These are phyloP conservation scores for Arachnomyces sp. DNA, from an alignment of 2,329 filamentous ascomycete genomes.

Conservation along the genomic window DNA sequence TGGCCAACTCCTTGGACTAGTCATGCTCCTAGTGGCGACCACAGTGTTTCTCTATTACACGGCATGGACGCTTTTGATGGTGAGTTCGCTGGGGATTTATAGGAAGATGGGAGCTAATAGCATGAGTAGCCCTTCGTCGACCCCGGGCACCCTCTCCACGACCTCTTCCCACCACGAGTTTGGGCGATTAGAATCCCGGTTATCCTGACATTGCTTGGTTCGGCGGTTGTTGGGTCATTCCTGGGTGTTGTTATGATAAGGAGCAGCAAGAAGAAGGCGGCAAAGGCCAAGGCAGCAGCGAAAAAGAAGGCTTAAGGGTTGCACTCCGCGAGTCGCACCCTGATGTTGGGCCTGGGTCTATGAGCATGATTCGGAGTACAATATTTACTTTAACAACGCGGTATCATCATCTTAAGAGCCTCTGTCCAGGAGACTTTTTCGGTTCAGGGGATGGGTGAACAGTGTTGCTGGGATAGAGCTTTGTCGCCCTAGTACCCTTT, in stretches of 20 bases:
- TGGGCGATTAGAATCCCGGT: constrained; percentile 99
- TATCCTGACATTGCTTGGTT: constrained; percentile 85
- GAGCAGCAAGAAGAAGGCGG: constrained; percentile 95
- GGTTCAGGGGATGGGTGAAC: no score
- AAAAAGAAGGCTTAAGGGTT: constrained; percentile 72
- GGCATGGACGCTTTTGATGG: constrained; percentile 95
- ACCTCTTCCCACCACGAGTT: constrained; percentile 90
- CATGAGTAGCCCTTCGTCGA: constrained; percentile 82
- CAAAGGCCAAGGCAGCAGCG: constrained; percentile 73
- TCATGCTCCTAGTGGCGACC: constrained; percentile 66
- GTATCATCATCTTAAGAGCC: no score
- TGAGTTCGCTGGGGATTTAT: constrained; percentile 31
- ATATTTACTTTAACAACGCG: no score
- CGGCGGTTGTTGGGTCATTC: constrained; percentile 91
- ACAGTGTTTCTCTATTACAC: constrained; percentile 85
- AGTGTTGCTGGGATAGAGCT: no score
- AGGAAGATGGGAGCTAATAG: constrained; percentile 5
- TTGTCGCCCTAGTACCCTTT: no score
- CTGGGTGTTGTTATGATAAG: constrained; percentile 96
- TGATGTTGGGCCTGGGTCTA: no score
- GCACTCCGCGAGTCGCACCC: background rate
- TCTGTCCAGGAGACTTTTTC: no score
- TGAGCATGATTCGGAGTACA: no score
- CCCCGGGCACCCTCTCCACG: constrained; percentile 82
- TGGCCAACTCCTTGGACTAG: constrained; percentile 73